Evolutionary conservation across 2,329 filamentous ascomycete species (phyloP).

Genomic region (Mycosphaerella sp.): DNA sequence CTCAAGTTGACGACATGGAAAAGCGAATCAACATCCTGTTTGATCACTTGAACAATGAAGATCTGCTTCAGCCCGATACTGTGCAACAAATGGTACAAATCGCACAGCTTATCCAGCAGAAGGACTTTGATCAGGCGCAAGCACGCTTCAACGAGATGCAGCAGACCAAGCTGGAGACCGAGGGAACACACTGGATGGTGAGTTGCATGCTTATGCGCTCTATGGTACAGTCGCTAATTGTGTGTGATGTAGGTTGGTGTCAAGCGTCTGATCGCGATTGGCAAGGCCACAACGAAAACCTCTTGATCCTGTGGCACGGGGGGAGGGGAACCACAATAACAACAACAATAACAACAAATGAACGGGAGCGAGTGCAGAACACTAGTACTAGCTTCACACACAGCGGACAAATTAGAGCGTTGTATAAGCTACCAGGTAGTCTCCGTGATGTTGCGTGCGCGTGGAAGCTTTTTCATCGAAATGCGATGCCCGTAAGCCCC

Average conservation of each 20-base stretch:
- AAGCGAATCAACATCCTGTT: conserved; percentile 88
- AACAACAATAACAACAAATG: background rate
- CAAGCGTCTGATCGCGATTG: conserved; percentile 37
- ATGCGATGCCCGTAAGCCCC: background rate
- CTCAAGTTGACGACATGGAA: conserved; percentile 88
- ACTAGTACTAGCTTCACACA: background rate
- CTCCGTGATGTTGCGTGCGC: background rate
- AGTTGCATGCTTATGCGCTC: conserved; percentile 25
- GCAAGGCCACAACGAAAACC: conserved; percentile 29
- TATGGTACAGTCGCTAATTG: conserved; percentile 4
- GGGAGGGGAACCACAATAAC: background rate
- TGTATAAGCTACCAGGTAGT: background rate
- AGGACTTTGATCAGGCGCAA: conserved; percentile 42
- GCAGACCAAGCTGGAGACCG: conserved; percentile 41
- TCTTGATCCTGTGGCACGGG: background rate
- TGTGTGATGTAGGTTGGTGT: conserved; percentile 30
- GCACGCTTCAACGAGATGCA: conserved; percentile 42
- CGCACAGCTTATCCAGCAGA: conserved; percentile 35
- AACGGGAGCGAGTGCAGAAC: background rate
- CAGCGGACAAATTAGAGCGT: background rate
- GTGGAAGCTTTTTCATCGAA: background rate
- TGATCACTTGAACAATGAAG: conserved; percentile 93
- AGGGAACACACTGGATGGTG: conserved; percentile 48
- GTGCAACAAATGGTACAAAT: conserved; percentile 60
- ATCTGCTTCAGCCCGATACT: conserved; percentile 75